Evolutionary conservation across 2,329 filamentous ascomycete species (phyloP).

Genomic region (Fusarium haematococcum): DNA sequence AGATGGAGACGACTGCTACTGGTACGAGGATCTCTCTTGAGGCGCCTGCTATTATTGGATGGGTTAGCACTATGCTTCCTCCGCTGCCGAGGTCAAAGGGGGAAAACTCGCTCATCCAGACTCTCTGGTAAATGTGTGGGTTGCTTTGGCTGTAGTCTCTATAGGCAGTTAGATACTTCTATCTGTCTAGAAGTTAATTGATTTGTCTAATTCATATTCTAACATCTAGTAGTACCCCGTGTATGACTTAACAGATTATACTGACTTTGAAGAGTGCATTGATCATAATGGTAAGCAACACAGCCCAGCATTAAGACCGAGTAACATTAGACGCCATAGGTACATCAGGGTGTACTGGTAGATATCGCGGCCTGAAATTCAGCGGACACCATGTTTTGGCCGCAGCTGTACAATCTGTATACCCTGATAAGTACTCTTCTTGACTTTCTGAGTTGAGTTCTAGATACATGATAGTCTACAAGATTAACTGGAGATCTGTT

Average conservation of each 20-base stretch:
- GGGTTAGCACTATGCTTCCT: neutral
- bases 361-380: no score
- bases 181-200: neutral
- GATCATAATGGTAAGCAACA: no score
- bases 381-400: no score
- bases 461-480: neutral
- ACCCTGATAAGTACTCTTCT: neutral
- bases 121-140: neutral
- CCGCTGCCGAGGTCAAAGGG: neutral
- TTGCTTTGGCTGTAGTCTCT: fast-evolving
- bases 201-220: neutral
- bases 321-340: no score
- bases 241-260: no score
- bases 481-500: neutral
- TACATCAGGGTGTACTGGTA: no score
- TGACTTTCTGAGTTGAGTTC: neutral
- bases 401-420: no score
- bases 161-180: neutral
- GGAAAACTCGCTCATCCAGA: neutral
- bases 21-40: conserved; percentile 2
- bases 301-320: no score
- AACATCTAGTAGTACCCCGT: no score
- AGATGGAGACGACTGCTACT: conserved; percentile 9
- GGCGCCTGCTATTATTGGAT: neutral
- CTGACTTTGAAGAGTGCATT: no score